Evolutionary conservation across 352 stramenopile genomes (phyloP).

Genomic region (Elongisporangium prolatum): DNA sequence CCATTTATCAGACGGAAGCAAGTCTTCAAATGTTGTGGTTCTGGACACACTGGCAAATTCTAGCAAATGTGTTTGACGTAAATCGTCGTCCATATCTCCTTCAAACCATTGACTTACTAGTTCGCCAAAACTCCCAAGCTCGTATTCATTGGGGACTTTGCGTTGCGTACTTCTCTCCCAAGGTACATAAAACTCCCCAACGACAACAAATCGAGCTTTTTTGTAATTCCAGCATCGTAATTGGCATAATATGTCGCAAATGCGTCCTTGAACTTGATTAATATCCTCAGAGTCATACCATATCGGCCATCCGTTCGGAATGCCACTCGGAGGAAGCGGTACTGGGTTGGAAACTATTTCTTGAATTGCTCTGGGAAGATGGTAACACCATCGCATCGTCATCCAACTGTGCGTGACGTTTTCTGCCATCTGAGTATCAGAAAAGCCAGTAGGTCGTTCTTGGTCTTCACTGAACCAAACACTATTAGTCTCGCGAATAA

Average conservation of each 20-base stretch:
- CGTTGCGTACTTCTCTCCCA: constrained; percentile 34
- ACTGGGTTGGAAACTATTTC: constrained; percentile 52
- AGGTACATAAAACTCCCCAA: constrained; percentile 70
- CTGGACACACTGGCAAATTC: constrained; percentile 32
- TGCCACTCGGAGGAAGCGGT: constrained; percentile 48
- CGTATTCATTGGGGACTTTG: constrained; percentile 16
- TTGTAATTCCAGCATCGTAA: constrained; percentile 65
- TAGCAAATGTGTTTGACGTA: constrained; percentile 34
- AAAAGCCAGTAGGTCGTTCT: background rate
- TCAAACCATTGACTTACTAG: constrained; percentile 74
- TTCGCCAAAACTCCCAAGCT: constrained; percentile 61
- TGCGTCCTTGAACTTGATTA: constrained; percentile 17
- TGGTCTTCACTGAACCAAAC: constrained; percentile 37
- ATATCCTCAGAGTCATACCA: constrained; percentile 38
- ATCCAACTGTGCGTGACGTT: constrained; percentile 70
- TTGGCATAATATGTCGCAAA: constrained; percentile 73
- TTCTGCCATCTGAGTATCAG: constrained; percentile 5
- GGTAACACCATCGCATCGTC: constrained; percentile 78
- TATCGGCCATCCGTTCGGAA: constrained; percentile 55
- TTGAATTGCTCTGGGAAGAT: constrained; percentile 50
- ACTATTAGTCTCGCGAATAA: constrained; percentile 51
- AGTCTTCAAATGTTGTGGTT: constrained; percentile 22
- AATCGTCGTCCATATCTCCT: constrained; percentile 43
- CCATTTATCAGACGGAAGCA: constrained; percentile 61
- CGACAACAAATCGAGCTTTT: constrained; percentile 36